Evolutionary conservation across 208 protist species (phyloP), one percentile per base, ranked within the genome.

Genomic region (Spongospora subterranea): DNA sequence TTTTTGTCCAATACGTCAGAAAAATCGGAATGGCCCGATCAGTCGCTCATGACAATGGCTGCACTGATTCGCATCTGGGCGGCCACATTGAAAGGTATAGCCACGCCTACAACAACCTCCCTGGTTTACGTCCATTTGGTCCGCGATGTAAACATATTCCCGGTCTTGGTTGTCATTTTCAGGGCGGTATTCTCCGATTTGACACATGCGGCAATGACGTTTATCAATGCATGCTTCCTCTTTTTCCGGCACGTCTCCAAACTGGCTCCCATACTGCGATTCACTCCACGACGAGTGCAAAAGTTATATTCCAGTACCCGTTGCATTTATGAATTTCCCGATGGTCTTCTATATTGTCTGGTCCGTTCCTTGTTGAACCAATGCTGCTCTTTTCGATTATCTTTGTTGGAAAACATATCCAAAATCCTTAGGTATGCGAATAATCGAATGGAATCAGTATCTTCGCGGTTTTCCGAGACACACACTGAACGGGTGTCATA

Each of bases 111-210:
- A 13, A 6, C 35, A 6, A 43, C 11, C 71, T 20, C 6, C n/a
- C 6, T 43, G 71, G 13, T 82, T 43, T 82, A 82, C 71, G 40
- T 43, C 71, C 6, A 82, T n/a, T n/a, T 82, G 71, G 50, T 60
- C 24, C 50, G 50, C 50, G 50, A 60, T 60, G 35, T 82, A 6
- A 82, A 82, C 13, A 35, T 45, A 20, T 35, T 35, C 71, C 11
- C 6, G n/a, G 13, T 82, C 35, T 6, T 6, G 17, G n/a, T 39
- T 82, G 17, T 82, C 71, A 43, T 43, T 6, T 20, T 20, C n/a
- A 6, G n/a, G 6, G 71, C n/a, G 17, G 13, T 60, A 60, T n/a
- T 20, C 6, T n/a, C 71, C 17, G 17, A 43, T 6, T 20, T 43
- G 71, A 39, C 71, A 20, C 17, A 35, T 6, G 35, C 71, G 6